These are phyloP conservation scores for Eucalyptus sideroxylon DNA, from an alignment of 345 rosid genomes.

Conservation along the genomic window DNA sequence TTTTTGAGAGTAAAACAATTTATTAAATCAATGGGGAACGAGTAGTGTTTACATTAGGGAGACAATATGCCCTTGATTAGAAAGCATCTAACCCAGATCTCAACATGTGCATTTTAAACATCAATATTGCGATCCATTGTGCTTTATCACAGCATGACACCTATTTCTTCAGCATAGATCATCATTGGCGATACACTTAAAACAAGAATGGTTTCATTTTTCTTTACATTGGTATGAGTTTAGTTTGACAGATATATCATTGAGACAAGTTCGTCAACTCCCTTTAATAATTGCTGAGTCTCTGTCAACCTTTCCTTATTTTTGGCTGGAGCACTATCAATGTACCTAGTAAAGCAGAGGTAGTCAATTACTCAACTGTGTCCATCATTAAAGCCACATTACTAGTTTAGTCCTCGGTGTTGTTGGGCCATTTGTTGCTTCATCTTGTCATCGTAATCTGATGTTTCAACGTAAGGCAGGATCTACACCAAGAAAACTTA, in stretches of 20 bases:
- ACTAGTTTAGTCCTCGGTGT: not conserved
- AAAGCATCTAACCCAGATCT: not conserved
- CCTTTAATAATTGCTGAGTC: not conserved
- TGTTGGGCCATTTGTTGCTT: not conserved
- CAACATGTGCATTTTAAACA: not conserved
- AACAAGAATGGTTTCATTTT: not conserved
- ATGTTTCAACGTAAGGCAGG: not conserved
- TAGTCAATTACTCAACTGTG: not conserved
- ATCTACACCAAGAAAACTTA: not conserved
- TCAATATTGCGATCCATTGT: not conserved
- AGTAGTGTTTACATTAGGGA: not conserved
- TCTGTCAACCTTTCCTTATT: not conserved
- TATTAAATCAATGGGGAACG: not conserved
- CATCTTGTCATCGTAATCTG: not conserved
- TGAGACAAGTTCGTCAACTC: not conserved
- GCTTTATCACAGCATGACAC: not conserved
- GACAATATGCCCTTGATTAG: not conserved
- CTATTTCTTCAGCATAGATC: not conserved
- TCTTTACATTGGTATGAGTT: not conserved
- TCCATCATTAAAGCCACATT: not conserved
- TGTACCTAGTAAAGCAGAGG: not conserved
- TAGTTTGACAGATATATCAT: not conserved
- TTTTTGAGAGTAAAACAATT: too few species aligned
- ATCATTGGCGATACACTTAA: not conserved
- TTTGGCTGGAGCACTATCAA: not conserved